These are phyloP conservation scores for Quercus phellos DNA, from an alignment of 331 rosid species.

Conservation along the genomic window DNA sequence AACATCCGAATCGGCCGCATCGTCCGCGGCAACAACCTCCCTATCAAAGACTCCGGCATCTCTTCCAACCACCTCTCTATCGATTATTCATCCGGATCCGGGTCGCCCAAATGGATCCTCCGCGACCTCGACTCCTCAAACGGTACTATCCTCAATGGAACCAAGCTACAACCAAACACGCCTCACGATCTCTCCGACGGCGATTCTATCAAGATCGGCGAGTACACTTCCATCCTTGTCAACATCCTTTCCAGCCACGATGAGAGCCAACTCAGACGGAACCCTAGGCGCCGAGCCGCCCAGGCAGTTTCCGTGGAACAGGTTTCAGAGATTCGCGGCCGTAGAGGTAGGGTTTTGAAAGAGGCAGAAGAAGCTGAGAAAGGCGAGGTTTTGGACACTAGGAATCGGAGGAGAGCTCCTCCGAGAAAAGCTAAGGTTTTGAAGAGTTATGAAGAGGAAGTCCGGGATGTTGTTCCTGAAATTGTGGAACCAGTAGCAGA, in stretches of 20 bases:
- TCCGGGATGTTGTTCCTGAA: too few species aligned
- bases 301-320: slow-evolving; percentile 2
- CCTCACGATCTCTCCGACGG: slow-evolving; percentile 41
- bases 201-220: slow-evolving; percentile 64
- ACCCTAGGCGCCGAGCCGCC: slow-evolving; percentile 40
- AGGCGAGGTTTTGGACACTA: slow-evolving; percentile 11
- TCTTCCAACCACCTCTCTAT: slow-evolving; percentile 76
- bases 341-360: slow-evolving; percentile 18
- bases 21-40: slow-evolving; percentile 55
- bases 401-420: slow-evolving; percentile 23
- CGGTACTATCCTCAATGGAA: slow-evolving; percentile 55
- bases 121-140: slow-evolving; percentile 74
- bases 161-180: slow-evolving; percentile 27
- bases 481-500: slow-evolving; percentile 1
- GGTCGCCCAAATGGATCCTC: slow-evolving; percentile 50
- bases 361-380: slow-evolving; percentile 9
- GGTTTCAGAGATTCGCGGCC: background rate
- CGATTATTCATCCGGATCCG: slow-evolving; percentile 24
- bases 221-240: slow-evolving; percentile 48
- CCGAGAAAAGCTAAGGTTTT: slow-evolving; percentile 12
- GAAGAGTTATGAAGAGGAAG: too few species aligned
- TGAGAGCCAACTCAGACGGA: slow-evolving; percentile 29
- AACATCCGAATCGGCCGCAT: slow-evolving; percentile 51
- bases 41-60: slow-evolving; percentile 66
- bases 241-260: slow-evolving; percentile 1